Evolutionary conservation across 306 rosid species (phyloP).

Genomic region (Cotoneaster glaucophyllus): DNA sequence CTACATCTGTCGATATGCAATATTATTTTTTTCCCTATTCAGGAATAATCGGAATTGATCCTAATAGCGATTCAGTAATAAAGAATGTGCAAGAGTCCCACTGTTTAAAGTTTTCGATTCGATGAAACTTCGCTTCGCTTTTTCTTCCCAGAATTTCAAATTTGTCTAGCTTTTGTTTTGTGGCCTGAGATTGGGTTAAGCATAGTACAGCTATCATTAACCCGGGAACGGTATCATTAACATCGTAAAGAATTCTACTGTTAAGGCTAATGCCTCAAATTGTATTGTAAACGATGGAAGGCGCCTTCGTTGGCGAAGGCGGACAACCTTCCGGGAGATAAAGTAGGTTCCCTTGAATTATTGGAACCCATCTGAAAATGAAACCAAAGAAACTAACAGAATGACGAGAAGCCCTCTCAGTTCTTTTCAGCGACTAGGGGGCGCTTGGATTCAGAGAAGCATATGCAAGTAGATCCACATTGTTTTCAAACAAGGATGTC

Average conservation of each 20-base stretch:
- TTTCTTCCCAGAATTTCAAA: not conserved
- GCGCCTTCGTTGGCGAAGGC: too few species aligned
- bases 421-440: too few species aligned
- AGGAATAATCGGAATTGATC: conserved; percentile 15
- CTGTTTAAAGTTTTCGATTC: not conserved
- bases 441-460: too few species aligned
- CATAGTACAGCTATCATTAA: not conserved
- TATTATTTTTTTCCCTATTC: not conserved
- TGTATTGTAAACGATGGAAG: too few species aligned
- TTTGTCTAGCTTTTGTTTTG: not conserved
- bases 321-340: too few species aligned
- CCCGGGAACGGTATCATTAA: not conserved
- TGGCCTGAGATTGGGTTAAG: not conserved
- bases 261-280: not conserved
- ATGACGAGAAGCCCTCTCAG: too few species aligned
- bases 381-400: too few species aligned
- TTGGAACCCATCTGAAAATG: too few species aligned
- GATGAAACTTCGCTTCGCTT: not conserved
- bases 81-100: not conserved
- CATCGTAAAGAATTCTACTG: too few species aligned
- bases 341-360: too few species aligned
- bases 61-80: conserved; percentile 3
- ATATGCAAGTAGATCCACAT: too few species aligned
- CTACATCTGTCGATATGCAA: conserved; percentile 8
- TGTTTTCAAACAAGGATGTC: too few species aligned